Evolutionary conservation across 208 protist genomes (phyloP), one percentile per base, ranked within the genome.

Genomic region (Trypanosoma cruzi): DNA sequence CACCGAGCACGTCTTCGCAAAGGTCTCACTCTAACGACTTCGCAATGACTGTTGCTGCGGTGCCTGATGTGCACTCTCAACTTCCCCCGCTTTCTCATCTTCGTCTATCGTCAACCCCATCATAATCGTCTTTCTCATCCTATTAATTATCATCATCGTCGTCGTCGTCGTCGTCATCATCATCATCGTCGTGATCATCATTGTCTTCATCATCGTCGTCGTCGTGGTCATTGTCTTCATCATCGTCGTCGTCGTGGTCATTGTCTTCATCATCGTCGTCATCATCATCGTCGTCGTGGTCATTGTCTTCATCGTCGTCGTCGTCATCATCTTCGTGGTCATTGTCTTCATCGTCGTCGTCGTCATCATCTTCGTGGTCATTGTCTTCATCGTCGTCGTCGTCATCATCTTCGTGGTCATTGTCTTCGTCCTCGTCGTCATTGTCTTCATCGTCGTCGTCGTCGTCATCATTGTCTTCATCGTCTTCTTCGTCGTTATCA

Each of bases 401-500:
- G 24, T 37, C 57, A n/a, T 72, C 57, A 42, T 64, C 56, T 42
- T 71, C 66, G 26, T 64, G 42, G 22, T 40, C 29, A 4, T 48
- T 24, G 4, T 60, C 31, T 2, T 72, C 56, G 13, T 64, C 49
- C 2, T 63, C 48, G 0, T 66, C 52, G 34, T 40, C n/a, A 0
- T 63, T 37, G 0, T 46, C 52, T 0, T 73, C 59, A 34, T 67
- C 52, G 4, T 66, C 68, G 0, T 66, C 52, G 2, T 59, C 50
- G 4, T 60, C 59, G 1, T 60, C 50, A 22, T 73, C 68, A 24
- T 66, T 50, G 14, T 60, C 59, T 0, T 64, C 59, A 58, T 58
- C 34, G 59, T 58, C 58, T 24, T 59, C 44, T 1, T 66, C 46
- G 36, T 50, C 58, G 13, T 62, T 40, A 31, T 65, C 58, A 7